Evolutionary conservation across 2,329 filamentous ascomycete genomes (phyloP).

Genomic region (Alternaria hordeiaustralica): DNA sequence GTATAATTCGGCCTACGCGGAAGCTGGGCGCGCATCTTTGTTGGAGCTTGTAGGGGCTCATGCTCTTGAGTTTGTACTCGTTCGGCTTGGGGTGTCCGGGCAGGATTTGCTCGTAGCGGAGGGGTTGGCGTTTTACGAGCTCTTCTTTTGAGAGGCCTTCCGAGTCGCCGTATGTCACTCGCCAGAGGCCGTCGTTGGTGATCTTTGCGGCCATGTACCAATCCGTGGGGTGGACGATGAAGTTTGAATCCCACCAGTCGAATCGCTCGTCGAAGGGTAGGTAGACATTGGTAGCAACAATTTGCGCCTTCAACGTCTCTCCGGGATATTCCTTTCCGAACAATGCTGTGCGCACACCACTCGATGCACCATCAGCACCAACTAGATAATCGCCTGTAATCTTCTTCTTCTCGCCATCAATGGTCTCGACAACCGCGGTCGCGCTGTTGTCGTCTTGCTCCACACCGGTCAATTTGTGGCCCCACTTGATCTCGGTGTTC

Average conservation of each 20-base stretch:
- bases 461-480: constrained; percentile 39
- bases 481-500: constrained; percentile 39
- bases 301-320: constrained; percentile 65
- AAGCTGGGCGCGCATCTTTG: constrained; percentile 65
- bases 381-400: constrained; percentile 41
- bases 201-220: constrained; percentile 69
- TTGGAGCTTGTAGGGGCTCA: constrained; percentile 67
- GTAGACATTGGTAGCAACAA: constrained; percentile 69
- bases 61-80: constrained; percentile 63
- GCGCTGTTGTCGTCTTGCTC: constrained; percentile 40
- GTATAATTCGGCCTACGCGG: constrained; percentile 62
- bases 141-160: constrained; percentile 61
- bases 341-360: constrained; percentile 38
- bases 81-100: constrained; percentile 65
- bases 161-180: constrained; percentile 68
- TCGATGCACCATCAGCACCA: constrained; percentile 46
- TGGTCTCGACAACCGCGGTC: constrained; percentile 36
- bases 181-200: constrained; percentile 65
- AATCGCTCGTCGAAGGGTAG: constrained; percentile 64
- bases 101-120: constrained; percentile 64
- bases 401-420: constrained; percentile 31
- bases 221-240: constrained; percentile 67
- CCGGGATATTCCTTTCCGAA: constrained; percentile 59
- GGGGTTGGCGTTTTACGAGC: constrained; percentile 60
- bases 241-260: constrained; percentile 63